Evolutionary conservation across 2,329 filamentous ascomycete genomes (phyloP), one percentile per base, ranked within the genome.

Genomic region (Grosmannia huntii): DNA sequence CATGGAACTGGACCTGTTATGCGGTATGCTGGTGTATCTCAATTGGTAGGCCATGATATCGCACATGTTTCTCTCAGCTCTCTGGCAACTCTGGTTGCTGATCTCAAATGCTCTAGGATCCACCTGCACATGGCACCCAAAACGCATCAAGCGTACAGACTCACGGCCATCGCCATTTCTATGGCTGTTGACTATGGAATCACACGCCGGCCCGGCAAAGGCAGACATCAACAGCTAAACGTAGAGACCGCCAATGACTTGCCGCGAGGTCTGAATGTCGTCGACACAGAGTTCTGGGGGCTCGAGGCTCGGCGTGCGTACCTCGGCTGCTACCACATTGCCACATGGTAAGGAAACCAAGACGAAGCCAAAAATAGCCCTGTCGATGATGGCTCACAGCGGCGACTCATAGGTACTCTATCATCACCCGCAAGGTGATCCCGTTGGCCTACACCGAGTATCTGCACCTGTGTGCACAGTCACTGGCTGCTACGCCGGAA

Each of bases 311-410:
- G 19, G 16, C 57, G 57, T 9, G 52, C 52, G 6, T 58, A 52
- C 19, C 12, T 58, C 38, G 57, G 57, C 52, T 58, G 57, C 52
- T 58, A 58, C 52, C 57, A 58, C 44, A 51, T 58, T 7, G 44
- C 57, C 4, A 58, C 46, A 7, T 58, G 57, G 57, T 56, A 49
- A 25, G 54, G 31, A 28, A 5, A 50, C 31, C 23, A 50, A 19
- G 31, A 25, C 5, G 41, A 50, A 19, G 14, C 28, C 31, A 12
- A 50, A 19, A 53, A 28, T 12, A 19, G 4, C 10, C 3, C 25
- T 48, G 19, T 16, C 21, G 9, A 16, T 41, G 14, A 12, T 9
- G 23, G 23, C 36, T 55, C 4, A 41, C 48, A 7, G n/a, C 31
- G 5, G 21, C 21, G 10, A 5, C 21, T 14, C 25, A 2, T 27